Evolutionary conservation across 164 flowering plant species (phyloP), one percentile per base, ranked within the genome.

Genomic region (Nymphaea thermarum): DNA sequence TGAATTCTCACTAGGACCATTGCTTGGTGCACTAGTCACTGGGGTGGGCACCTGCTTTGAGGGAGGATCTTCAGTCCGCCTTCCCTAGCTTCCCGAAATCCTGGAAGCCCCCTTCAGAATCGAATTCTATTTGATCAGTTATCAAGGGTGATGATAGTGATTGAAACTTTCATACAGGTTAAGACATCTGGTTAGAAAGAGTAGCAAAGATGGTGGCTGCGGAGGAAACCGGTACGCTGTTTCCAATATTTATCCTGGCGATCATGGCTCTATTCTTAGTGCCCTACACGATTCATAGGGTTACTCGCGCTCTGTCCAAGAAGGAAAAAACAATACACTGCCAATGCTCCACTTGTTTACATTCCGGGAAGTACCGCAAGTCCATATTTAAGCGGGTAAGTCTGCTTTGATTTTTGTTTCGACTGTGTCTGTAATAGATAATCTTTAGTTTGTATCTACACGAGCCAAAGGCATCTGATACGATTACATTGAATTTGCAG

Each of bases 221-320:
- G 18, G 96, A 87, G 68, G 99, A 94, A 76, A 91, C 79, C 70
- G 88, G 86, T 72, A 78, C 93, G 3, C 76, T 94, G 44, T 94
- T 94, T 70, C 98, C 98, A 44, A 91, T 94, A 61, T 94, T 94
- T 67, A 84, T 94, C 44, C 82, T 94, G 80, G 87, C 99, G 0
- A 85, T 90, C 74, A 88, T 94, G 88, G 98, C 98, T n/a, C 73
- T 91, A 74, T 91, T 95, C 64, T 74, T 94, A 43, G 96, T 94
- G 71, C 99, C 98, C 70, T 94, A 91, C 72, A 91, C 98, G 25
- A 82, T 94, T 47, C 63, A 76, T 65, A 91, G 80, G 77, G 73
- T 94, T 63, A 85, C 82, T 47, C 89, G 80, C 66, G 93, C 92
- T 65, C 88, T 81, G 25, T 79, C 92, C 7, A 87, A 84, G 68